phyloP scores from a whole-genome alignment of 305 asterid species.

The Fraxinus xanthoxyloides region DNA sequence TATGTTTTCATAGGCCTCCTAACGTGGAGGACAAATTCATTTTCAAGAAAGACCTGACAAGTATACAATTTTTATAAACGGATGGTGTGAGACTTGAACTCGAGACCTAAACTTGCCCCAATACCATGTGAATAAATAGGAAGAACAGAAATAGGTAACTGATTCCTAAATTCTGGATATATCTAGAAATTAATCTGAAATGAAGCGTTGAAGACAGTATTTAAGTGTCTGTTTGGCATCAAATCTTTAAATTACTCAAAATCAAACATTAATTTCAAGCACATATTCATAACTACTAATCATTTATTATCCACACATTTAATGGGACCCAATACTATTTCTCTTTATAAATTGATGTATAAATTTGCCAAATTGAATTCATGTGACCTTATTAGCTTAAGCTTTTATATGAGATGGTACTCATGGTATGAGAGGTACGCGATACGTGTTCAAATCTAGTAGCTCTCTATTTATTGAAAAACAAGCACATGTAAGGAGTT shows the following conservation, averaged over 20 bases:
- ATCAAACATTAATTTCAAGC: too few species aligned
- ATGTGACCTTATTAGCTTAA: not conserved
- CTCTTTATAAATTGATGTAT: too few species aligned
- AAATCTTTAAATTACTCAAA: too few species aligned
- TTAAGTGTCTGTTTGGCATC: too few species aligned
- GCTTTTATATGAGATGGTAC: not conserved
- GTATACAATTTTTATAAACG: not conserved
- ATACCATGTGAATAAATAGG: not conserved
- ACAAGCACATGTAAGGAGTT: not conserved
- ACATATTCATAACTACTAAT: too few species aligned
- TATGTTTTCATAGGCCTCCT: too few species aligned
- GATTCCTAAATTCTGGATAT: not conserved
- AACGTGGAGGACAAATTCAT: not conserved
- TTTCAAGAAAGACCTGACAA: not conserved
- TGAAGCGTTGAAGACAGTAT: not conserved
- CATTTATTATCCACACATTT: too few species aligned
- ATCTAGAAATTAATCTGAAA: not conserved
- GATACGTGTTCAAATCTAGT: not conserved
- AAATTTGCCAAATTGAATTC: too few species aligned
- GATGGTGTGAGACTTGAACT: not conserved
- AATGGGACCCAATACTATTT: too few species aligned
- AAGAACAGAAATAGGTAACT: not conserved
- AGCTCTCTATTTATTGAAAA: not conserved
- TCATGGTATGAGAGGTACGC: too few species aligned
- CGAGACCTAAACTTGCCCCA: not conserved